Evolutionary conservation across 768 basidiomycete species (phyloP).

Genomic region (Rhodotorula diobovata): DNA sequence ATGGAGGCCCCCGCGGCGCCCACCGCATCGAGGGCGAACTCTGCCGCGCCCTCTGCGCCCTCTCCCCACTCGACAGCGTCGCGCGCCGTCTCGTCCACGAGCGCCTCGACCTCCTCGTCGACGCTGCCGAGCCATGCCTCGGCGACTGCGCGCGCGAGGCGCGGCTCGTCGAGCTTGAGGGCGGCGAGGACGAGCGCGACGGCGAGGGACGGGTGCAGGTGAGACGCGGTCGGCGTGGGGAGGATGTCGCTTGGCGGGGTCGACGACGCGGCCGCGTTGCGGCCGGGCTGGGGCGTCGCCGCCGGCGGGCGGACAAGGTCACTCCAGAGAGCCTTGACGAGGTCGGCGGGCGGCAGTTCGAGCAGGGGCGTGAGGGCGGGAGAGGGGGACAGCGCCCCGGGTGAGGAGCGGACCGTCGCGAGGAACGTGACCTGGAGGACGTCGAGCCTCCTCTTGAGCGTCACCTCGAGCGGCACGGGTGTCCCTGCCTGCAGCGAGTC

Average conservation of each 20-base stretch:
- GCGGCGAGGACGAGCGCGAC: slow-evolving; percentile 33
- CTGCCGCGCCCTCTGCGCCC: not conserved
- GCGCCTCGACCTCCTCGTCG: slow-evolving; percentile 19
- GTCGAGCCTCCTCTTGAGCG: slow-evolving; percentile 18
- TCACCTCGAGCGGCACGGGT: not conserved
- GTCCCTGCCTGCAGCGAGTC: not conserved
- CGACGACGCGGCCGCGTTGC: too few species aligned
- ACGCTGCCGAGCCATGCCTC: slow-evolving; percentile 36
- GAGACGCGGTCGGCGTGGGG: slow-evolving; percentile 15
- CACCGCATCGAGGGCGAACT: slow-evolving; percentile 17
- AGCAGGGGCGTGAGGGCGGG: slow-evolving; percentile 3
- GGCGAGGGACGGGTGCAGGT: slow-evolving; percentile 32
- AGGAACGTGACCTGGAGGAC: slow-evolving; percentile 33
- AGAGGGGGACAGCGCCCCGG: not conserved
- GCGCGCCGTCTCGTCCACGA: slow-evolving; percentile 2
- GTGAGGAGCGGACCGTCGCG: slow-evolving; percentile 29
- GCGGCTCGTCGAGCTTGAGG: slow-evolving; percentile 28
- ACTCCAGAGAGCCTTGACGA: slow-evolving; percentile 25
- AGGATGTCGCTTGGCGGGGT: slow-evolving; percentile 8
- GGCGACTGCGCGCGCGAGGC: slow-evolving; percentile 9
- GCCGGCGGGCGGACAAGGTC: not conserved
- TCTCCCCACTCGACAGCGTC: not conserved
- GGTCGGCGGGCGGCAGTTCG: not conserved
- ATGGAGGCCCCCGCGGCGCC: not conserved
- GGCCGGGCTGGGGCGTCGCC: not conserved